A percentile compares a stretch with the other conserved stretches of the same genome.
These are phyloP conservation scores for Schizonepeta tenuifolia DNA, from an alignment of 257 asterid genomes.

Conservation along the genomic window DNA sequence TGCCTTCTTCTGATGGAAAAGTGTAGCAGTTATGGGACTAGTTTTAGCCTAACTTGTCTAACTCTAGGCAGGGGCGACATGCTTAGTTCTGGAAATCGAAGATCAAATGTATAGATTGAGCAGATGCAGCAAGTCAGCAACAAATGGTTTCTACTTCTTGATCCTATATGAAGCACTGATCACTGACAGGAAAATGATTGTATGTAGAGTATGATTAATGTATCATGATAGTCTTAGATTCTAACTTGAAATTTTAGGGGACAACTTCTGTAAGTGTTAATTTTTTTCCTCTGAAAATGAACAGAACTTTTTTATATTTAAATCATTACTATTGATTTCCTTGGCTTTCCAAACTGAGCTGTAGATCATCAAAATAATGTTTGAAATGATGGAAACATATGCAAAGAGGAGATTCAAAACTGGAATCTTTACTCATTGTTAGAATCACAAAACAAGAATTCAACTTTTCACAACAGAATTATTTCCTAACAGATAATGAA, in stretches of 20 bases:
- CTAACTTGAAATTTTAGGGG: conserved; percentile 22
- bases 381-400: background rate
- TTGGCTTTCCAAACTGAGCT: background rate
- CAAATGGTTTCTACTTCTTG: conserved; percentile 23
- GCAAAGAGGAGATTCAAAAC: background rate
- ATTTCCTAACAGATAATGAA: background rate
- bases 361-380: background rate
- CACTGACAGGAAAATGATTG: conserved; percentile 21
- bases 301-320: conserved; percentile 14
- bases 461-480: background rate
- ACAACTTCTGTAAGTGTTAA: conserved; percentile 27
- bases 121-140: conserved; percentile 13
- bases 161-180: conserved; percentile 25
- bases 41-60: conserved; percentile 29
- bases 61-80: conserved; percentile 19
- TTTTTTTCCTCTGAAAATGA: conserved; percentile 28
- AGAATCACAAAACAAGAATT: background rate
- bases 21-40: conserved; percentile 40
- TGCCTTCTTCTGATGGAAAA: conserved; percentile 58
- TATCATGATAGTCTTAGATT: conserved; percentile 31
- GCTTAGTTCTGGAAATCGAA: conserved; percentile 1
- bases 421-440: background rate
- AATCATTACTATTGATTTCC: conserved; percentile 8
- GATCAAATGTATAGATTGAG: conserved; percentile 33
- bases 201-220: conserved; percentile 33